Base-by-base conservation (phyloP, 2,329 filamentous ascomycete genomes). In the Neofusicoccum cordaticola region DNA sequence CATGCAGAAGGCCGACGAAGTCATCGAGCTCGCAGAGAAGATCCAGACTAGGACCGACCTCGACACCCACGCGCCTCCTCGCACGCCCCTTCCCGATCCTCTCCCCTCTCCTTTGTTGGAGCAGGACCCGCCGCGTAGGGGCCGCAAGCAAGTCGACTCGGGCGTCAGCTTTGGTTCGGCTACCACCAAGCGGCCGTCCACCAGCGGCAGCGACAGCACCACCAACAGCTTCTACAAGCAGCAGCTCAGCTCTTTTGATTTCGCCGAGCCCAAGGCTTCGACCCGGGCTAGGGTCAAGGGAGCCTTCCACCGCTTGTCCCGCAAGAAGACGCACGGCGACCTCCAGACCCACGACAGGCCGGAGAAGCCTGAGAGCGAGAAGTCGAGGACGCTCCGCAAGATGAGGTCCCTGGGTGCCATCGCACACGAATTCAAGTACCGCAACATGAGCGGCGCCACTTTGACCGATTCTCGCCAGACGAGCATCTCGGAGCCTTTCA, bases 61-160 rank as follows among this genome's bases (percentile, higher is more conserved):
- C 13, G 62, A 64, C 51, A 44, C 37, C 19, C 44, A 64, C 44
- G 62, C 52, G 2, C 51, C 62, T 22, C 52, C 51, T 41, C 51
- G 45, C 17, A 45, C 51, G 9, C 56, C 56, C n/a, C 41, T 60
- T 35, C 56, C 56, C 11, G 56, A 60, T 11, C 34, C 31, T 51
- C 67, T 71, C 27, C 56, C 67, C 39, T 67, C 77, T 39, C 75
- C 76, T 57, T 71, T 70, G 68, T 73, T 61, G 71, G 72, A 66
- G 62, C 37, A 64, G 60, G 27, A 52, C 45, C 52, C 45, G 4
- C 35, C 35, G 52, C 76, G 78, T 62, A 83, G 82, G 69, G 77
- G 78, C 42, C 82, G 85, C 70, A 88, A 88, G 74, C 56, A 60
- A 37, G 84, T 83, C 22, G 87, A 89, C 72, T 89, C 87, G 2